Percentiles rank a stretch among this genome's conserved stretches.
phyloP scores from a whole-genome alignment of 2,329 filamentous ascomycete species.

The Ceratocystis alfenasii region DNA sequence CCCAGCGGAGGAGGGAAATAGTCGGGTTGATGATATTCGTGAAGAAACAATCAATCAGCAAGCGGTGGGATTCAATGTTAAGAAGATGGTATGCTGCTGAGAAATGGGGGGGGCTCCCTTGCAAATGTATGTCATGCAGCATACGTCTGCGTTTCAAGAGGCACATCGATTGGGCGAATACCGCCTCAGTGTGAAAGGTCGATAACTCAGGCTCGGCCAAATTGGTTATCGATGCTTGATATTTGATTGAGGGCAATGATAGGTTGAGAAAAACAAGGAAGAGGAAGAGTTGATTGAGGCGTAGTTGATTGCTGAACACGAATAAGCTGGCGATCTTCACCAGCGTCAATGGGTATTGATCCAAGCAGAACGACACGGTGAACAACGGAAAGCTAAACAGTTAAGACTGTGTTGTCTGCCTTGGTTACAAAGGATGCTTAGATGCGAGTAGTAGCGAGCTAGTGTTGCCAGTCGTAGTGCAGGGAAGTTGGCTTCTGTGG shows the following conservation, averaged over 20 bases:
- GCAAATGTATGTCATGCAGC: neutral
- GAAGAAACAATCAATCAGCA: neutral
- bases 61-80: neutral
- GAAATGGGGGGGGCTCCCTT: neutral
- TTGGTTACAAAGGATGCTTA: neutral
- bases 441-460: neutral
- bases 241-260: neutral
- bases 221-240: neutral
- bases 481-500: slow-evolving; percentile 6
- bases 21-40: neutral
- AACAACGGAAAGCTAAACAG: neutral
- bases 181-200: neutral
- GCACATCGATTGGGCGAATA: neutral
- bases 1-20: neutral
- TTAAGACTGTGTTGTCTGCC: neutral
- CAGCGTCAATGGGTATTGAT: too few species aligned
- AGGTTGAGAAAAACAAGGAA: neutral
- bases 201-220: neutral
- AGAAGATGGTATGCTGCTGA: neutral
- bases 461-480: neutral
- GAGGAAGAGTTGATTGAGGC: too few species aligned
- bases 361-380: too few species aligned
- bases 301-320: too few species aligned
- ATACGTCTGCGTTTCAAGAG: slow-evolving; percentile 1
- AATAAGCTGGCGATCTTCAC: too few species aligned